Evolutionary conservation across 2,329 filamentous ascomycete species (phyloP), one percentile per base, ranked within the genome.

Genomic region (Xylariomycetidae sp.): DNA sequence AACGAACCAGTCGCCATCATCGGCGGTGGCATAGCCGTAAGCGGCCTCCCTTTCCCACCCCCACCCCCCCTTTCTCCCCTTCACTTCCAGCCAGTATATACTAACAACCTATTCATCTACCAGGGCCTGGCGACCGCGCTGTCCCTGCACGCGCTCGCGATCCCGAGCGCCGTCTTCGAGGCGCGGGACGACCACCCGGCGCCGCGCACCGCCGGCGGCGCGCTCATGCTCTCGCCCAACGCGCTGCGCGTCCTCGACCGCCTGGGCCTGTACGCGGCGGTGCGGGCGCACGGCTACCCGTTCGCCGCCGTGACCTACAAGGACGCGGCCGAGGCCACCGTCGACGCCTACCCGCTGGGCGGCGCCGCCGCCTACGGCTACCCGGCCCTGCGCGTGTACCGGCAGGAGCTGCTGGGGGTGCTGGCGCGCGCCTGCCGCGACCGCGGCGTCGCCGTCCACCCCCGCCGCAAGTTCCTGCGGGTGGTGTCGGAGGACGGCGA

Each of bases 141-240:
- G 0, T 60, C 70, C 2, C 60, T 81, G 0, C 63, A 76, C 35
- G 56, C 66, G 18, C 61, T 71, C 35, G 57, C 56, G 24, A 74
- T 80, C 3, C 17, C 29, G 3, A 39, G 36, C 13, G 29, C 37
- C 2, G 35, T 79, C 27, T 78, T 74, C 40, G 74, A 79, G 17
- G 34, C 34, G 37, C 35, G 39, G 15, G 23, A 37, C 16, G 40
- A 32, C 18, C 26, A 43, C 56, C 60, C 16, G 60, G 68, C 13
- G 32, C 54, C 4, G 56, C 60, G 0, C 56, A 66, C 3, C 58
- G 69, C 42, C 63, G 68, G 69, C 14, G 74, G 74, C 4, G 74
- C 70, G 0, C 59, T 79, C 25, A 74, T 76, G 67, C 60, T 79
- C 2, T 74, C 73, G 0, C 75, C 75, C 2, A 79, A 79, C 33